Conservation (phyloP, 176 grass and related monocot species). For the Areca catechu region DNA sequence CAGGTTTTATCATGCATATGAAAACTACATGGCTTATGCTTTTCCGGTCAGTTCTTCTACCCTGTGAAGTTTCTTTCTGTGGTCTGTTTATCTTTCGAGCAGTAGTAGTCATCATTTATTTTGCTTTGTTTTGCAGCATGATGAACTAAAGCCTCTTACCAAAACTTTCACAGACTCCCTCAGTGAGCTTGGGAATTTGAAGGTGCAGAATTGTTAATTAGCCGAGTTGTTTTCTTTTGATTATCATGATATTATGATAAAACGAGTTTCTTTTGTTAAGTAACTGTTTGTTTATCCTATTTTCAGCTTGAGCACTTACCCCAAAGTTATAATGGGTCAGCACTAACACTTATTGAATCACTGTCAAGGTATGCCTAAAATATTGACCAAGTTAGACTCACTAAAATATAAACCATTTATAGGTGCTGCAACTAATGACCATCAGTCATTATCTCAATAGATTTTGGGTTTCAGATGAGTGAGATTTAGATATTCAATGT, state of each 20-base stretch:
- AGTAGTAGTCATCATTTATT: not conserved
- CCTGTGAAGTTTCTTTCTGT: slow-evolving; percentile 18
- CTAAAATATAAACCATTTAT: not conserved
- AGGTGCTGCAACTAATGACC: no score
- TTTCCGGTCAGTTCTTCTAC: slow-evolving; percentile 56
- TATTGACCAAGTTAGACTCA: no score
- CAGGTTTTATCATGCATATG: slow-evolving; percentile 99
- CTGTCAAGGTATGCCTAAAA: slow-evolving; percentile 67
- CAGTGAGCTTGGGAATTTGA: slow-evolving; percentile 94
- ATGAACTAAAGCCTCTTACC: slow-evolving; percentile 87
- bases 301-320: slow-evolving; percentile 80
- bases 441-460: no score
- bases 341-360: slow-evolving; percentile 74
- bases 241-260: slow-evolving; percentile 10
- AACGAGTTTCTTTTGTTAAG: not conserved
- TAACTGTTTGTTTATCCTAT: slow-evolving; percentile 23
- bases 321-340: slow-evolving; percentile 80
- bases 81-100: slow-evolving; percentile 29
- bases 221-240: slow-evolving; percentile 24
- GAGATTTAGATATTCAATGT: no score
- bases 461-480: no score
- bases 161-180: slow-evolving; percentile 88
- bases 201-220: slow-evolving; percentile 61
- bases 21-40: slow-evolving; percentile 93
- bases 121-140: slow-evolving; percentile 53